Evolutionary conservation across 139 green algal genomes (phyloP).

Genomic region (Parachlorella kessleri): DNA sequence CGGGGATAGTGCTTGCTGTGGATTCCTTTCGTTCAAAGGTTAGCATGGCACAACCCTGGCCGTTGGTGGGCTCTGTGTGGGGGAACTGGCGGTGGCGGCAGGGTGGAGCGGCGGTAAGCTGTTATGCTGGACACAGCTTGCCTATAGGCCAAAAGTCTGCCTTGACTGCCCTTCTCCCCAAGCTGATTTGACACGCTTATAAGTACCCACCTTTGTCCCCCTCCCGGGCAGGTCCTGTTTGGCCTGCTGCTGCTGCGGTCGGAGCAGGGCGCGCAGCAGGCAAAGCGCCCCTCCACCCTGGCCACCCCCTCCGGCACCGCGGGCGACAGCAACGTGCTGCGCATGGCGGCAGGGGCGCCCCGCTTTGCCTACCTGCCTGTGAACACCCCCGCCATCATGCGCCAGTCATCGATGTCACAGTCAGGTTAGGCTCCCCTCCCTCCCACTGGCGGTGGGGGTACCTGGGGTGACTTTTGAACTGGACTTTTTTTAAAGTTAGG

Average conservation of each 20-base stretch:
- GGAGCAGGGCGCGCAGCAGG: conserved; percentile 26
- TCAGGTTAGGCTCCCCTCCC: neutral
- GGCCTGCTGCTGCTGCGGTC: conserved; percentile 67
- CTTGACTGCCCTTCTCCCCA: neutral
- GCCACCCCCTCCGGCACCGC: neutral
- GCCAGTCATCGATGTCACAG: conserved; percentile 7
- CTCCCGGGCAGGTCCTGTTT: conserved; percentile 75
- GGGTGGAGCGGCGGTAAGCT: too few species aligned
- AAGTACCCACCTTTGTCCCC: too few species aligned
- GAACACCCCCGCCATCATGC: conserved; percentile 51
- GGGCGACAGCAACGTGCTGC: conserved; percentile 77
- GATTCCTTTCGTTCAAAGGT: neutral
- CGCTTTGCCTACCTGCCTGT: conserved; percentile 93
- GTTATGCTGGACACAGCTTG: neutral
- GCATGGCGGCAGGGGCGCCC: conserved; percentile 62
- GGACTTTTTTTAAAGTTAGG: neutral
- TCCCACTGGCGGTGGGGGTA: neutral
- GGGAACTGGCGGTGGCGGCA: too few species aligned
- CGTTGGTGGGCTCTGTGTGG: too few species aligned
- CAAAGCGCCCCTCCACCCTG: neutral
- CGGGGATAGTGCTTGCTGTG: conserved; percentile 3
- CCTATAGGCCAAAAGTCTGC: neutral
- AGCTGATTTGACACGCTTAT: too few species aligned
- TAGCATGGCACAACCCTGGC: neutral
- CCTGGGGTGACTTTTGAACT: neutral